phyloP scores from a whole-genome alignment of 495 filamentous ascomycete species.

The Clavariopsis aquatica region DNA sequence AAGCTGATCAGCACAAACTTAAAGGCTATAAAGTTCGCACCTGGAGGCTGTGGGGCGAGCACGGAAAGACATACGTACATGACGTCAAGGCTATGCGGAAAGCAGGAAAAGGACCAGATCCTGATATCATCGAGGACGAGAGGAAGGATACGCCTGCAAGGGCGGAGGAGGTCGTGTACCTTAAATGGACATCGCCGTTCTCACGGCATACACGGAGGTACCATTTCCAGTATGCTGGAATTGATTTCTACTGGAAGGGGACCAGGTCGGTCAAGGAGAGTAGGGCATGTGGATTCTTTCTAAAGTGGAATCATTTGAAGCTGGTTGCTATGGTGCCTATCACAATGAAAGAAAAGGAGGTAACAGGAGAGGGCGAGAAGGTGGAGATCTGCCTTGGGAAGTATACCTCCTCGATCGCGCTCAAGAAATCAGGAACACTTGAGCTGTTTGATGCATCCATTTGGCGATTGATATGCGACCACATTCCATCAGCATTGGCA shows the following conservation, averaged over 20 bases:
- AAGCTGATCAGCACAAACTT: constrained; percentile 22
- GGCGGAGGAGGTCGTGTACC: constrained; percentile 34
- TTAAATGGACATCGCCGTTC: constrained; percentile 34
- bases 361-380: background rate
- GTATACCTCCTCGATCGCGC: constrained; percentile 26
- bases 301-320: constrained; percentile 31
- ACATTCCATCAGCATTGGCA: constrained; percentile 1
- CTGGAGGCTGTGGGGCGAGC: constrained; percentile 38
- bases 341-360: background rate
- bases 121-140: constrained; percentile 15
- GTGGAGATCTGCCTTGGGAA: constrained; percentile 29
- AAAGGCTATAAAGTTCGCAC: constrained; percentile 37
- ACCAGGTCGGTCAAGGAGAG: constrained; percentile 24
- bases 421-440: constrained; percentile 22
- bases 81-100: constrained; percentile 22
- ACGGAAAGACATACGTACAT: constrained; percentile 28
- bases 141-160: background rate
- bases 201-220: constrained; percentile 23
- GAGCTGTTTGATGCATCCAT: constrained; percentile 34
- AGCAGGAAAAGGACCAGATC: constrained; percentile 14
- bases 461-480: constrained; percentile 12
- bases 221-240: constrained; percentile 23
- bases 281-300: constrained; percentile 11
- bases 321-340: constrained; percentile 24
- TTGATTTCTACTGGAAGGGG: constrained; percentile 38